These are phyloP conservation scores for Trichoderma polysporum DNA, from an alignment of 2,329 filamentous ascomycete species.

Conservation along the genomic window DNA sequence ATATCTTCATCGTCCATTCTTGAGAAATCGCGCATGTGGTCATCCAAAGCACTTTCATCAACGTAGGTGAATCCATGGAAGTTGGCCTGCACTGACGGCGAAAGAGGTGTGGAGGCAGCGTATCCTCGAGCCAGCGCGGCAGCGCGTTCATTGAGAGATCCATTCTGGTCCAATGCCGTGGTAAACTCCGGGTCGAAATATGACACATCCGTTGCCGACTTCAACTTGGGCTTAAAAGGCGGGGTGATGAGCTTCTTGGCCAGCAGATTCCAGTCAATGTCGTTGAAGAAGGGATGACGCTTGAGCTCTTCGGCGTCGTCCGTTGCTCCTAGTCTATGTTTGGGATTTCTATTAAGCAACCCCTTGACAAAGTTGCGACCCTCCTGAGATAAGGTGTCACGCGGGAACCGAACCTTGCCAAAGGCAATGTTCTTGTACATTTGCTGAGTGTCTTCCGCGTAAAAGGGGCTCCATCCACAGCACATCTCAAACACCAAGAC, in stretches of 20 bases:
- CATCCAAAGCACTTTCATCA: constrained; percentile 93
- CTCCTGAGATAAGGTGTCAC: constrained; percentile 90
- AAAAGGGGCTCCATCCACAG: constrained; percentile 98
- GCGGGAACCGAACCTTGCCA: constrained; percentile 93
- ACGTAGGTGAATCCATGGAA: constrained; percentile 99
- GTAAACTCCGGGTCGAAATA: constrained; percentile 99
- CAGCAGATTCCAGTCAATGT: constrained; percentile 89
- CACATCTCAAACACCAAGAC: constrained; percentile 99
- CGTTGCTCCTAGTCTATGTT: constrained; percentile 86
- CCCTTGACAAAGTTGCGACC: constrained; percentile 98
- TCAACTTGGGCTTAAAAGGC: constrained; percentile 96
- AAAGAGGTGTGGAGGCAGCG: constrained; percentile 85
- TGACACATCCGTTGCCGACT: constrained; percentile 92
- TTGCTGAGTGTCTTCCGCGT: constrained; percentile 97
- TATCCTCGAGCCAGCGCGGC: constrained; percentile 83
- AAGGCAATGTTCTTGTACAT: constrained; percentile 99
- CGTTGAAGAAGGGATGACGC: constrained; percentile 88
- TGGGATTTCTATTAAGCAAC: constrained; percentile 92
- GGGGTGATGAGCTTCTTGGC: constrained; percentile 89
- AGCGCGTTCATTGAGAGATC: constrained; percentile 87
- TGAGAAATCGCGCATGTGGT: constrained; percentile 64
- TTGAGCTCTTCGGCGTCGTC: constrained; percentile 93
- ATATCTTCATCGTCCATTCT: constrained; percentile 58
- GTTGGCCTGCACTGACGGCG: constrained; percentile 94
- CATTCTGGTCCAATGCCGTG: constrained; percentile 82